phyloP scores from a whole-genome alignment of 2,329 filamentous ascomycete genomes.

The Coniochaeta sp. region DNA sequence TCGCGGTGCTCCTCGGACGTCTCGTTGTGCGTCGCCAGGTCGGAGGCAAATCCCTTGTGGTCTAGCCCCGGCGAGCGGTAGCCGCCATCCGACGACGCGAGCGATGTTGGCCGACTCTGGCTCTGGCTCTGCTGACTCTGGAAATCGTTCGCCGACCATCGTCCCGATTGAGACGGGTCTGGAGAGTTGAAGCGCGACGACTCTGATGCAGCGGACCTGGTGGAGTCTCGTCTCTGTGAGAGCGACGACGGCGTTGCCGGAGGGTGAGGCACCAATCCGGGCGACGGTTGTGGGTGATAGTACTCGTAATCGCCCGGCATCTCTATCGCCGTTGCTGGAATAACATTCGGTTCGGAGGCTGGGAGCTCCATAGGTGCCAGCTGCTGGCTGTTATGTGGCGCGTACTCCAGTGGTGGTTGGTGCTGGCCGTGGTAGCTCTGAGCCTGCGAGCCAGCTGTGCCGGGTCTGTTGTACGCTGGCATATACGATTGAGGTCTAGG shows the following conservation, averaged over 20 bases:
- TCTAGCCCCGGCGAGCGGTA: conserved; percentile 30
- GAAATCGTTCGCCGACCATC: conserved; percentile 29
- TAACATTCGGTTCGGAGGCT: conserved; percentile 4
- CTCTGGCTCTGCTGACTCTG: conserved; percentile 14
- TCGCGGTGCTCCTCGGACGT: conserved; percentile 34
- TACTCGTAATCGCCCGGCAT: conserved; percentile 45
- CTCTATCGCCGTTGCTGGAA: conserved; percentile 16
- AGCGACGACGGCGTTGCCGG: background rate
- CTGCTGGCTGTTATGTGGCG: conserved; percentile 24
- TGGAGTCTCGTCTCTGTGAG: conserved; percentile 18
- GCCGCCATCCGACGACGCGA: conserved; percentile 23
- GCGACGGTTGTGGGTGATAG: conserved; percentile 27
- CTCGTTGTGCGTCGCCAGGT: conserved; percentile 40
- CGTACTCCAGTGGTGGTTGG: conserved; percentile 10
- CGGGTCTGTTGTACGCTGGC: conserved; percentile 17
- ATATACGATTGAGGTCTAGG: conserved; percentile 28
- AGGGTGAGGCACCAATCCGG: conserved; percentile 22
- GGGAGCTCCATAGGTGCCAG: conserved; percentile 24
- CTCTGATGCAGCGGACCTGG: conserved; percentile 17
- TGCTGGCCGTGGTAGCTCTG: conserved; percentile 10
- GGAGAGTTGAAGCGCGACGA: conserved; percentile 11
- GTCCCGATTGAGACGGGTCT: conserved; percentile 14
- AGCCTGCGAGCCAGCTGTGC: conserved; percentile 21
- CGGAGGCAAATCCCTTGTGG: conserved; percentile 32
- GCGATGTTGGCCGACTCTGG: conserved; percentile 21